Percentiles rank a stretch among this genome's conserved stretches.
Conservation (phyloP, 345 rosid genomes). For the Gossypium ekmanianum region DNA sequence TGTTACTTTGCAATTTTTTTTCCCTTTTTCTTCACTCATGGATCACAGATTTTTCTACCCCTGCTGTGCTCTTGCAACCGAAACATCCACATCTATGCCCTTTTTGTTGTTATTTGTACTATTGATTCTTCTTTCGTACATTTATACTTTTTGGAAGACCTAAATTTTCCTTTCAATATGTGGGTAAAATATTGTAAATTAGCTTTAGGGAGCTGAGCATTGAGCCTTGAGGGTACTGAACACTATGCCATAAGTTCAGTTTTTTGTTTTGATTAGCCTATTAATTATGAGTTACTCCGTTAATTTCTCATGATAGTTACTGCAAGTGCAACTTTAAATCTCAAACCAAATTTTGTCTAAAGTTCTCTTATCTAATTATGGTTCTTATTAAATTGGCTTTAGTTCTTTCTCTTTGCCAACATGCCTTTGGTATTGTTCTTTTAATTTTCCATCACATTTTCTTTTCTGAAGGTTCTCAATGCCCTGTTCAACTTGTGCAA, state of each 20-base stretch:
- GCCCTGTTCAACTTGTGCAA: conserved; percentile 96
- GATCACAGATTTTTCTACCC: background rate
- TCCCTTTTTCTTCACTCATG: background rate
- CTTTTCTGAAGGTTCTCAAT: conserved; percentile 72
- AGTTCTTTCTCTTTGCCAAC: background rate
- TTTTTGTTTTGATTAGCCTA: background rate
- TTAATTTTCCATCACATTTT: background rate
- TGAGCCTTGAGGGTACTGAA: background rate
- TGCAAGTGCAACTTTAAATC: background rate
- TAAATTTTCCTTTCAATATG: background rate
- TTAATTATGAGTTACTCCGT: background rate
- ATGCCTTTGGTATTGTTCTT: conserved; percentile 2
- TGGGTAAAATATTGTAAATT: background rate
- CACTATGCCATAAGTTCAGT: background rate
- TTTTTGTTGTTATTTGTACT: background rate
- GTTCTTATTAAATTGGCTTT: background rate
- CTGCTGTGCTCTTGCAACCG: background rate
- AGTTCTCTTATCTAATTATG: background rate
- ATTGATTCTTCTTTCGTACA: background rate
- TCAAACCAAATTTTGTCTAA: background rate
- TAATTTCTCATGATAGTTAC: background rate
- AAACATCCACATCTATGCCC: background rate
- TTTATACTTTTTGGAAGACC: conserved; percentile 9
- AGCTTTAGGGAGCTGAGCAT: background rate
- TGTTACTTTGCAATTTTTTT: background rate